Conservation (phyloP, 768 basidiomycete species). For the Leccinum ochraceum region DNA sequence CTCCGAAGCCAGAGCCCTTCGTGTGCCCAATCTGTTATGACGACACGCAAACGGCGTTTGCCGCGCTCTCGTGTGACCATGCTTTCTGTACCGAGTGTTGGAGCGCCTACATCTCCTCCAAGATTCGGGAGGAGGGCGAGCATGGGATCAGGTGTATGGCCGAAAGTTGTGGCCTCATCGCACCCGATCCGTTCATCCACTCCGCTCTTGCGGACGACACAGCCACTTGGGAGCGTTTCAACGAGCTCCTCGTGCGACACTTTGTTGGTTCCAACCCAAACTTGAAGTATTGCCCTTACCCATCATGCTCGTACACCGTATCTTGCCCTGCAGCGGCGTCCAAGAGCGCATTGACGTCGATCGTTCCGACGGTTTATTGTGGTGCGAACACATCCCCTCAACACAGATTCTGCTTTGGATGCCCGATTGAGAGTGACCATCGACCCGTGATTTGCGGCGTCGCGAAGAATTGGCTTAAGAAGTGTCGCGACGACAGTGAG, state of each 20-base stretch:
- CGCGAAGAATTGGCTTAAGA: constrained; percentile 93
- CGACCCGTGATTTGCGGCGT: constrained; percentile 88
- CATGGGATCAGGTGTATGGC: constrained; percentile 77
- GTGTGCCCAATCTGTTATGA: constrained; percentile 95
- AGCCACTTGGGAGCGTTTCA: constrained; percentile 67
- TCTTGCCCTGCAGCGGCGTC: constrained; percentile 82
- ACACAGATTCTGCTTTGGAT: constrained; percentile 95
- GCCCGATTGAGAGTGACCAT: constrained; percentile 85
- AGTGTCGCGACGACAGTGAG: constrained; percentile 96
- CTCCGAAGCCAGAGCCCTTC: constrained; percentile 52
- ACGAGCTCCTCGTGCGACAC: constrained; percentile 85
- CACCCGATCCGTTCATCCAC: constrained; percentile 62
- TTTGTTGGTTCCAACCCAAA: constrained; percentile 83
- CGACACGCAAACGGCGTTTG: constrained; percentile 66
- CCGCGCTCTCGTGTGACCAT: constrained; percentile 82
- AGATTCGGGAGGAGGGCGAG: constrained; percentile 83
- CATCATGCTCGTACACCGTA: constrained; percentile 92
- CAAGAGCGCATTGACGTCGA: constrained; percentile 66
- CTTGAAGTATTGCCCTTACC: constrained; percentile 95
- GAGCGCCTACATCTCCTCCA: constrained; percentile 74
- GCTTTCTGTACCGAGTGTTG: constrained; percentile 84
- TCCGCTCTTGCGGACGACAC: constrained; percentile 56
- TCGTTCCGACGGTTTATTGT: constrained; percentile 91
- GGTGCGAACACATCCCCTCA: constrained; percentile 56
- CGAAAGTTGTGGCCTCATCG: constrained; percentile 67